Percentiles rank a stretch among this genome's conserved stretches.
phyloP scores from a whole-genome alignment of 768 basidiomycete species.

The Coprinopsis strossmayeri region DNA sequence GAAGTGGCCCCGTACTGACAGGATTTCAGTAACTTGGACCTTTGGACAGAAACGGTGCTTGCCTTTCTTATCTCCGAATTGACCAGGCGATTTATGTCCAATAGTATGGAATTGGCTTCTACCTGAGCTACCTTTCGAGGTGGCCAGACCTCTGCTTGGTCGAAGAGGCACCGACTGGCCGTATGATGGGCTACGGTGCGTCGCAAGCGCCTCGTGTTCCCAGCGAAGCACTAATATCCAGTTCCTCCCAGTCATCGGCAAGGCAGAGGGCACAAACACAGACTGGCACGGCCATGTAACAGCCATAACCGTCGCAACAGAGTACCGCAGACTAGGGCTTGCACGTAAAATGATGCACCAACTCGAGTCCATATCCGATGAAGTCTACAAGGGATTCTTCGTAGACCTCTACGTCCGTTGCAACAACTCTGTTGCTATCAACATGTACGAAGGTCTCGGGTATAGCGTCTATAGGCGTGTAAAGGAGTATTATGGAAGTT shows the following conservation, averaged over 20 bases:
- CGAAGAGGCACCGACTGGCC: constrained; percentile 73
- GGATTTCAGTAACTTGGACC: constrained; percentile 72
- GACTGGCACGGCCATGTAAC: constrained; percentile 97
- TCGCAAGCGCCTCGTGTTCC: constrained; percentile 2
- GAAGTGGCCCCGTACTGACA: not conserved
- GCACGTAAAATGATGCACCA: constrained; percentile 82
- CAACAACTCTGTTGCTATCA: constrained; percentile 76
- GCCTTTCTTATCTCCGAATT: not conserved
- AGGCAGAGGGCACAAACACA: constrained; percentile 69
- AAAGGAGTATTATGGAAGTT: constrained; percentile 78
- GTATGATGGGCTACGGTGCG: constrained; percentile 92
- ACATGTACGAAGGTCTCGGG: constrained; percentile 88
- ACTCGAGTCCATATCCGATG: constrained; percentile 82
- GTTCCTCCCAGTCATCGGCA: constrained; percentile 70
- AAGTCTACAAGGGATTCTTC: constrained; percentile 77
- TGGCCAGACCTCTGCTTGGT: constrained; percentile 92
- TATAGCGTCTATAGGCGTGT: constrained; percentile 93
- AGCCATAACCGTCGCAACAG: constrained; percentile 89
- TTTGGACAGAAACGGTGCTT: constrained; percentile 95
- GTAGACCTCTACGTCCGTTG: constrained; percentile 96
- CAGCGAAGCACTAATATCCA: constrained; percentile 1
- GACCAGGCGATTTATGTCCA: not conserved
- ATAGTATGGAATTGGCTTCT: constrained; percentile 85
- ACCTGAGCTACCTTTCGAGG: constrained; percentile 78
- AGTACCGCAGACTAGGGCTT: constrained; percentile 83